A percentile compares a stretch with the other conserved stretches of the same genome.
These are phyloP conservation scores for Talaromyces sp. DNA, from an alignment of 2,329 filamentous ascomycete species.

Conservation along the genomic window DNA sequence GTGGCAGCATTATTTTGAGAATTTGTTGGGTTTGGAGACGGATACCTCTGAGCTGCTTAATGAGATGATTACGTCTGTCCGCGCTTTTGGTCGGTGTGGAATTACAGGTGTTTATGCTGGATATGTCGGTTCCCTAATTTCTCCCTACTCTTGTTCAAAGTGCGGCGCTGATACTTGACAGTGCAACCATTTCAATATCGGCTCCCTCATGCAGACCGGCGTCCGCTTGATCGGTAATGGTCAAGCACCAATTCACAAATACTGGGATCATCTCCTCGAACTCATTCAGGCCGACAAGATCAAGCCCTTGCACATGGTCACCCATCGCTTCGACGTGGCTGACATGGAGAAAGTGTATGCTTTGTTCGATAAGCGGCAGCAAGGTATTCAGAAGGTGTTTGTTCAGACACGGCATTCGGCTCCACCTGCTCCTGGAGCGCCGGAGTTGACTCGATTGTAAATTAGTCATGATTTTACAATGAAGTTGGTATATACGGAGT, in stretches of 20 bases:
- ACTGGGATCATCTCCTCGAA: slow-evolving; percentile 75
- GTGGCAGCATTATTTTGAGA: slow-evolving; percentile 61
- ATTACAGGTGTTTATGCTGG: slow-evolving; percentile 71
- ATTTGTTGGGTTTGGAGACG: slow-evolving; percentile 69
- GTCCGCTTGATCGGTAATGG: slow-evolving; percentile 72
- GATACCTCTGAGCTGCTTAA: slow-evolving; percentile 70
- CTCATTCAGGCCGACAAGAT: slow-evolving; percentile 67
- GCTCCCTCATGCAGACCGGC: slow-evolving; percentile 82
- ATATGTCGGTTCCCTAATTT: slow-evolving; percentile 45
- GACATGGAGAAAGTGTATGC: slow-evolving; percentile 67
- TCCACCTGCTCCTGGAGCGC: slow-evolving; percentile 52
- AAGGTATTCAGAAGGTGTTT: slow-evolving; percentile 79
- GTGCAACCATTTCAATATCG: slow-evolving; percentile 81
- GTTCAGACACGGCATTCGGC: slow-evolving; percentile 59
- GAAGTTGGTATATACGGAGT: too few relatives aligned
- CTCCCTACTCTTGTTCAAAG: too few relatives aligned
- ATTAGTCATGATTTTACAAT: background rate
- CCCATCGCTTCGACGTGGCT: slow-evolving; percentile 72
- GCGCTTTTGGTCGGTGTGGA: slow-evolving; percentile 64
- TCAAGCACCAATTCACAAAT: slow-evolving; percentile 73
- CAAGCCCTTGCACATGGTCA: slow-evolving; percentile 76
- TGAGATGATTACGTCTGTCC: slow-evolving; percentile 53
- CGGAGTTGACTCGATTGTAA: slow-evolving; percentile 44
- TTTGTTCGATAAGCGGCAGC: slow-evolving; percentile 55
- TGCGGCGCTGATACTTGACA: background rate